These are phyloP conservation scores for Apophysomyces trapeziformis DNA, from an alignment of 371 early-diverging fungal genomes.

Conservation along the genomic window DNA sequence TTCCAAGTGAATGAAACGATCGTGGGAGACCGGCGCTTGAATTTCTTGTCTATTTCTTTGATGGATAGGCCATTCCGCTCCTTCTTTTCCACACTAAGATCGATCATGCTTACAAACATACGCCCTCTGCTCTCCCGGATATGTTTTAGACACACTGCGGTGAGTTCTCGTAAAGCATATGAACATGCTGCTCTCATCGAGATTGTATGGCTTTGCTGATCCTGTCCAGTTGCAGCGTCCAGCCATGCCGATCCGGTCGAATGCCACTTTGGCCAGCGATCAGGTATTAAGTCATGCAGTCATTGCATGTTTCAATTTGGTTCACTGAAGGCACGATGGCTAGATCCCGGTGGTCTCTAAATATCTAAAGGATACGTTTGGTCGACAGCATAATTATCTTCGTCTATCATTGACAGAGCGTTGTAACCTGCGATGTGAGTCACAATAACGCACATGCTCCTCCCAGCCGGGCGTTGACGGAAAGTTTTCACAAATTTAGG, in stretches of 20 bases:
- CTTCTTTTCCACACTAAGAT: neutral
- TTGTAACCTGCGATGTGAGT: constrained; percentile 91
- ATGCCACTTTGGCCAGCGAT: neutral
- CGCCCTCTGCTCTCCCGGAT: neutral
- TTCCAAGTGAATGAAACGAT: neutral
- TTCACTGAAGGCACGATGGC: too few relatives aligned
- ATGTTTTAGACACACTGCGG: neutral
- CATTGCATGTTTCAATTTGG: too few relatives aligned
- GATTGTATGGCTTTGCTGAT: too few relatives aligned
- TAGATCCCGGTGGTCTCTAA: constrained; percentile 8
- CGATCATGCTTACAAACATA: neutral
- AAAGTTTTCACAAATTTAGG: constrained; percentile 44
- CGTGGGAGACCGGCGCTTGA: constrained; percentile 1
- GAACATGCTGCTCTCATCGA: too few relatives aligned
- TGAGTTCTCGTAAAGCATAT: too few relatives aligned
- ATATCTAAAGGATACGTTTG: constrained; percentile 66
- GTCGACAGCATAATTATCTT: constrained; percentile 89
- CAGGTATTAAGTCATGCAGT: neutral
- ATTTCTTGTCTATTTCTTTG: neutral
- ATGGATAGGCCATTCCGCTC: too few relatives aligned
- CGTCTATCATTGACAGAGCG: constrained; percentile 92
- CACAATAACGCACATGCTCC: constrained; percentile 1
- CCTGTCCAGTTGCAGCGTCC: neutral
- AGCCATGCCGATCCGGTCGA: neutral
- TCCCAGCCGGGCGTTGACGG: neutral